These are phyloP conservation scores for Prunus armeniaca DNA, from an alignment of 306 rosid genomes.

Conservation along the genomic window DNA sequence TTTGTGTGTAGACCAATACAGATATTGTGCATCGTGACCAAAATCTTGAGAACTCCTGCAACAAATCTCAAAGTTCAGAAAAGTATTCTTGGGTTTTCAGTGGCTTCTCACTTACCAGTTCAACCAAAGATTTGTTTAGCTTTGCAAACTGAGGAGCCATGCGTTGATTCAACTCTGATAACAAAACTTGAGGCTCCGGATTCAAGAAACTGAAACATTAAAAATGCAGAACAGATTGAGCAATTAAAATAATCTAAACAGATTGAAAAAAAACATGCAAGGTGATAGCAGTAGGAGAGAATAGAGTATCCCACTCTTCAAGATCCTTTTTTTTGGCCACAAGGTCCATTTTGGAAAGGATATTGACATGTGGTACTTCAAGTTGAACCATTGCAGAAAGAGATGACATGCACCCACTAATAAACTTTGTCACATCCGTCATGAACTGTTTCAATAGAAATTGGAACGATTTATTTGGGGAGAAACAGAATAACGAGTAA, in stretches of 20 bases:
- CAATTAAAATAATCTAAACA: not conserved
- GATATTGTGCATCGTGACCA: not conserved
- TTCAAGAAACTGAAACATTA: constrained; percentile 57
- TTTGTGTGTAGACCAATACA: not conserved
- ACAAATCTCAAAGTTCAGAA: not conserved
- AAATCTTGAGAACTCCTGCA: not conserved
- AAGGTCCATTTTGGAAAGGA: constrained; percentile 95
- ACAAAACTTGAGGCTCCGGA: constrained; percentile 67
- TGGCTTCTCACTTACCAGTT: constrained; percentile 50
- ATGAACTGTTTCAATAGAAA: constrained; percentile 48
- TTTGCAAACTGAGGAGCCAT: constrained; percentile 90
- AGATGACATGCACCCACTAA: constrained; percentile 88
- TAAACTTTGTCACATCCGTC: constrained; percentile 91
- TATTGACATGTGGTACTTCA: constrained; percentile 88
- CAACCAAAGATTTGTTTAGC: constrained; percentile 85
- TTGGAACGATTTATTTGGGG: constrained; percentile 7
- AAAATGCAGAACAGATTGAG: constrained; percentile 1
- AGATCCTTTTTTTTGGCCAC: constrained; percentile 70
- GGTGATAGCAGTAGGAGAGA: constrained; percentile 7
- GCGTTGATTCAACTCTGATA: constrained; percentile 71
- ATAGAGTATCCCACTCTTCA: constrained; percentile 51
- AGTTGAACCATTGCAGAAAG: constrained; percentile 90
- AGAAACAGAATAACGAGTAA: constrained; percentile 1
- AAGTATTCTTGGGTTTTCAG: not conserved
- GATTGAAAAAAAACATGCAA: constrained; percentile 6